Evolutionary conservation across 1,139 yeast genomes (phyloP), one percentile per base, ranked within the genome.

Genomic region (Nakaseomyces uthaithaninus): DNA sequence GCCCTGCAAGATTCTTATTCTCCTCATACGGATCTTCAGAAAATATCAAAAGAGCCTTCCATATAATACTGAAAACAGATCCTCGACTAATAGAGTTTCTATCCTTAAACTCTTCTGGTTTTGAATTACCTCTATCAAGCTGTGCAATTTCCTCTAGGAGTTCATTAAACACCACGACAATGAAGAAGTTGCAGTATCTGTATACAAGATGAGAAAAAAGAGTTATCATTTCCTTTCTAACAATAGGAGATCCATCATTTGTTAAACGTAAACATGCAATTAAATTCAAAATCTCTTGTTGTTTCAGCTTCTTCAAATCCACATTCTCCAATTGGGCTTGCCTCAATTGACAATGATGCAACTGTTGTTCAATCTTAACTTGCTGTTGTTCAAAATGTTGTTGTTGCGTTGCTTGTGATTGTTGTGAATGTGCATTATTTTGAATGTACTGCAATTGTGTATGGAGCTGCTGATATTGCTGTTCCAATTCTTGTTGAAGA

Each of bases 1-100:
- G 76, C 44, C 79, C 81, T 0, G 96, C 93, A 47, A 76, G 68
- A 42, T 75, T 74, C 43, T 76, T 79, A 8, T 89, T 89, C 60
- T 87, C 95, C 33, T 74, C 67, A 59, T 82, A 93, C 0, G 98
- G 96, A 60, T 91, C 99, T 50, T 83, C 93, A 1, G 94, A 74
- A 31, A 87, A 65, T 37, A 86, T 77, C 38, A 93, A 66, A 27
- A 91, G 62, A 0, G 93, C 79, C 50, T 86, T 82, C 96, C 97
- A 91, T 14, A 83, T 74, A 1, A 94, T 82, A 43, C 86, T 75
- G 59, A 81, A 86, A n/a, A 86, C 74, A 0, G 94, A 80, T 1
- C 95, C 94, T 57, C 84, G 83, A 1, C 68, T 66, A 0, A 94
- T 82, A 8, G 58, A 42, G 14, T 57, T 55, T 26, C 55, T 55